A percentile compares a stretch with the other conserved stretches of the same genome.
phyloP scores from a whole-genome alignment of 345 rosid species.

The Passiflora organensis region DNA sequence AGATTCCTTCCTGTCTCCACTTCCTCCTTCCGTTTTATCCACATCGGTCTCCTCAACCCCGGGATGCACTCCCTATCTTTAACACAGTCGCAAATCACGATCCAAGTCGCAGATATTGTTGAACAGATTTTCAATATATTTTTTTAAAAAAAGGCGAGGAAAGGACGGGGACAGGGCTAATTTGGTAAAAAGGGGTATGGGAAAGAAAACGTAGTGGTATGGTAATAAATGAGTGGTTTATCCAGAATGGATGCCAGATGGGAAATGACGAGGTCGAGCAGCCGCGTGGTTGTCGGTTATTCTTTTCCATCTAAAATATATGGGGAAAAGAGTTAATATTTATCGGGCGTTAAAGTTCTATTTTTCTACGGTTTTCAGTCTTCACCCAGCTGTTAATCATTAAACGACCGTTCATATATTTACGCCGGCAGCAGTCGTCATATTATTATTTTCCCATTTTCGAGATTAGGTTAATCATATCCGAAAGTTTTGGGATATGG shows the following conservation, averaged over 20 bases:
- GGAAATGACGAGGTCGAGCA: slow-evolving; percentile 30
- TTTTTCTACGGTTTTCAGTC: not conserved
- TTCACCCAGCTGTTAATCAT: slow-evolving; percentile 6
- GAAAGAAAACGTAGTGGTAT: not conserved
- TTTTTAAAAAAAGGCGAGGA: no score
- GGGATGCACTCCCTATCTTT: no score
- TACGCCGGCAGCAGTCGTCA: not conserved
- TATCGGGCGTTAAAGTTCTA: not conserved
- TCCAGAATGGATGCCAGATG: slow-evolving; percentile 21
- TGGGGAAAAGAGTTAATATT: no score
- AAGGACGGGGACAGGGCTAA: not conserved
- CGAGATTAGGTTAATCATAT: no score
- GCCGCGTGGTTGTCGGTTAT: slow-evolving; percentile 33
- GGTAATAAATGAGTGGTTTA: slow-evolving; percentile 6
- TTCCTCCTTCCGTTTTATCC: no score
- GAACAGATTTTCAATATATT: no score
- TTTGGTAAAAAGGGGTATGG: slow-evolving; percentile 1
- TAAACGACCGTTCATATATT: not conserved
- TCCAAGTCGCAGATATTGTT: no score
- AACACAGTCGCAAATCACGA: no score
- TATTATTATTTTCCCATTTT: not conserved
- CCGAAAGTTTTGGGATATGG: no score
- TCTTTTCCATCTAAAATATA: not conserved
- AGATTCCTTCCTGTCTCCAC: no score
- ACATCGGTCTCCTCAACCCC: no score